Conservation (phyloP, 768 basidiomycete genomes). For the Mycena indigotica region DNA sequence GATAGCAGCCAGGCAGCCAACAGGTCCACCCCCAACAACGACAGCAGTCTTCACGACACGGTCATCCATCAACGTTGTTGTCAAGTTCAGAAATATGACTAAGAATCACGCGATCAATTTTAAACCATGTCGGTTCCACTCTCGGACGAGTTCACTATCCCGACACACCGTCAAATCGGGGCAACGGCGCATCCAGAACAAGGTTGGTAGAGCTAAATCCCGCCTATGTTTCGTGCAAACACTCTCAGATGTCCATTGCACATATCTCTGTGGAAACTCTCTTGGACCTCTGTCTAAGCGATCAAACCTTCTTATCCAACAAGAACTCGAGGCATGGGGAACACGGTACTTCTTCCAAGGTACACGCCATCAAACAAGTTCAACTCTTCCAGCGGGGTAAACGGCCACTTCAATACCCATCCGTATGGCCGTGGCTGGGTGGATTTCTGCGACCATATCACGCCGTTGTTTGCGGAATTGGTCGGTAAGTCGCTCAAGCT, state of each 20-base stretch:
- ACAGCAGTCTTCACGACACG: slow-evolving; percentile 47
- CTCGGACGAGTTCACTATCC: slow-evolving; percentile 57
- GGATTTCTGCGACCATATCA: slow-evolving; percentile 69
- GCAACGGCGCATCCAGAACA: slow-evolving; percentile 40
- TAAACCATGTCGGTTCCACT: slow-evolving; percentile 38
- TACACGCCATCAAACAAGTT: too few relatives aligned
- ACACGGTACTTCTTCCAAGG: slow-evolving; percentile 56
- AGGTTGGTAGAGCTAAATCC: slow-evolving; percentile 31
- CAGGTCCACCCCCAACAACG: slow-evolving; percentile 88
- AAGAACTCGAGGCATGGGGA: slow-evolving; percentile 87
- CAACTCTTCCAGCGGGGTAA: slow-evolving; percentile 78
- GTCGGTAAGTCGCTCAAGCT: slow-evolving; percentile 62
- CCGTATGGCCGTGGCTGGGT: slow-evolving; percentile 86
- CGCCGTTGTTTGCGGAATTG: slow-evolving; percentile 74
- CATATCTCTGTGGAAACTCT: slow-evolving; percentile 96
- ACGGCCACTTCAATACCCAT: slow-evolving; percentile 83
- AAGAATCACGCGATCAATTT: slow-evolving; percentile 8
- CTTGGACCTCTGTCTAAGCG: slow-evolving; percentile 80
- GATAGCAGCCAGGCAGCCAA: slow-evolving; percentile 89
- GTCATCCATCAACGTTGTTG: background rate
- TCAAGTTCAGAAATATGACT: background rate
- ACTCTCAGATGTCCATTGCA: slow-evolving; percentile 52
- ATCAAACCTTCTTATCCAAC: slow-evolving; percentile 69
- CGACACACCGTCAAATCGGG: slow-evolving; percentile 54
- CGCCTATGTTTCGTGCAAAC: slow-evolving; percentile 1